Evolutionary conservation across 2,329 filamentous ascomycete species (phyloP), one percentile per base, ranked within the genome.

Genomic region (Penicillium crustosum): DNA sequence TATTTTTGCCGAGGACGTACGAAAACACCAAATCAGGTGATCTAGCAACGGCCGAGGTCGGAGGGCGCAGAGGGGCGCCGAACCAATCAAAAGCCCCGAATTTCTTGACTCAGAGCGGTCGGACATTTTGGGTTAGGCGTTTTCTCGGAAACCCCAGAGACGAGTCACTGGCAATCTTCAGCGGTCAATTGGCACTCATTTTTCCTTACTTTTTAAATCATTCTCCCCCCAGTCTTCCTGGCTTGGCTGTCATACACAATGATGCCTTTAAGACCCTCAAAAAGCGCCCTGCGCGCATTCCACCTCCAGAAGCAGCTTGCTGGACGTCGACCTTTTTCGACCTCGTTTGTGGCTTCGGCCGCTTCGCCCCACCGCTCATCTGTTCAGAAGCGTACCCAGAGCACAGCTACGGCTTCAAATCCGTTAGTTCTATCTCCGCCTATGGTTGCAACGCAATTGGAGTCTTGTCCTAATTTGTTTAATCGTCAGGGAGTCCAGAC

Each of bases 231-330:
- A 29, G 55, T 57, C 58, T 63, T 62, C 59, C 65, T 69, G 71
- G 71, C 69, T 66, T 69, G 73, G 70, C 63, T 67, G 55, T 70
- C 68, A 69, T 73, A 60, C 57, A 77, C 66, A 67, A 82, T 83
- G 80, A 78, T 82, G 75, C 75, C 80, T 72, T 66, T 80, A 69
- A 75, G 78, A 72, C 77, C 79, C 61, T 79, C 80, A 59, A 78
- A 77, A 68, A 75, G 73, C 65, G 78, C 79, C 56, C 68, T 80
- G 68, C 78, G 80, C 69, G 74, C 79, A 49, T 68, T 82, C 52
- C 76, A 76, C 49, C 70, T 73, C 64, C 75, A 75, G 64, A 75
- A 73, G 66, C 72, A 75, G 61, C 69, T 77, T 29, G 65, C 68
- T 61, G 65, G 66, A 52, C 67, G 70, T 58, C 73, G 76, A 61